A percentile compares a stretch with the other conserved stretches of the same genome.
These are phyloP conservation scores for Globomyces sp. DNA, from an alignment of 371 early-diverging fungal species.

Conservation along the genomic window DNA sequence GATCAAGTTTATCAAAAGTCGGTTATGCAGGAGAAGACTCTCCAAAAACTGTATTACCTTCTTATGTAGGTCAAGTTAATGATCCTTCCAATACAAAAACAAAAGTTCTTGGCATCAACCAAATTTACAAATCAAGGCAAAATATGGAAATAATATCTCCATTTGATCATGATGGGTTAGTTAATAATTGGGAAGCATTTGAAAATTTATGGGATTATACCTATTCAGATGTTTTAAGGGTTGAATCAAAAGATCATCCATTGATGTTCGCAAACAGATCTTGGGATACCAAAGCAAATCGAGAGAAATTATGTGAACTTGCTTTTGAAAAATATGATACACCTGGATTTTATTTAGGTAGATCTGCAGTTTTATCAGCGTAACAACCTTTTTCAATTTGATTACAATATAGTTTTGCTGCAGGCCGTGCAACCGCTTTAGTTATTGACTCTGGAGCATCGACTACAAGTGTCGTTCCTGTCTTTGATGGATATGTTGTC, in stretches of 20 bases:
- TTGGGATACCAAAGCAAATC: constrained; percentile 75
- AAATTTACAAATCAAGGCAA: constrained; percentile 67
- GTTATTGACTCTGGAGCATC: constrained; percentile 91
- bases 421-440: constrained; percentile 84
- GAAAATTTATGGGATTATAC: constrained; percentile 87
- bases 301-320: constrained; percentile 86
- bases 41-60: constrained; percentile 83
- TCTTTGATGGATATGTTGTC: constrained; percentile 92
- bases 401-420: constrained; percentile 65
- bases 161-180: constrained; percentile 60
- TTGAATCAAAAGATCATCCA: constrained; percentile 72
- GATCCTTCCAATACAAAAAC: constrained; percentile 29
- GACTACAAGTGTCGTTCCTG: constrained; percentile 86
- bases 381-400: constrained; percentile 30
- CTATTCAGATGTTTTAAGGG: constrained; percentile 59
- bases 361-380: constrained; percentile 89
- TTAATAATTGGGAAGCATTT: constrained; percentile 90
- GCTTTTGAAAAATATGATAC: constrained; percentile 90
- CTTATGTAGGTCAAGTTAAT: constrained; percentile 56
- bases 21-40: constrained; percentile 96
- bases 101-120: constrained; percentile 75
- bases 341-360: constrained; percentile 91
- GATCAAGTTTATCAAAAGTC: constrained; percentile 80
- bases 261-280: constrained; percentile 84
- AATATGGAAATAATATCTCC: constrained; percentile 80